These are phyloP conservation scores for Hypoxylon sp. DNA, from an alignment of 2,329 filamentous ascomycete genomes.

Conservation along the genomic window DNA sequence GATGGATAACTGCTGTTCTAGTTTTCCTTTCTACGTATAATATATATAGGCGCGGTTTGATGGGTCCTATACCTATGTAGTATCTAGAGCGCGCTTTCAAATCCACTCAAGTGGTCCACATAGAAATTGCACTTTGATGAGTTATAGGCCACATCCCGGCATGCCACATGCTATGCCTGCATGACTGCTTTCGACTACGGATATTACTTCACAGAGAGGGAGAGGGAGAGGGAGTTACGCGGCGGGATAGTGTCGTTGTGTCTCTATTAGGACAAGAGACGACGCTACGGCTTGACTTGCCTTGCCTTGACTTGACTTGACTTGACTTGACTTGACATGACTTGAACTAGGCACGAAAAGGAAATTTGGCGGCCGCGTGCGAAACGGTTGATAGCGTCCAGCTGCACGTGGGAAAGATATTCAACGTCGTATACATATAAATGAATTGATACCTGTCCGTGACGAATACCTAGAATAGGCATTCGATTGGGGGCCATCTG, in stretches of 20 bases:
- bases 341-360: conserved; percentile 7
- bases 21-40: conserved; percentile 2
- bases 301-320: no score
- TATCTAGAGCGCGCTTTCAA: conserved; percentile 10
- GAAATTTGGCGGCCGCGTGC: conserved; percentile 27
- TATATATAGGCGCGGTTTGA: conserved; percentile 33
- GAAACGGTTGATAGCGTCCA: conserved; percentile 37
- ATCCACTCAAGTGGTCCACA: conserved; percentile 25
- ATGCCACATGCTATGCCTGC: conserved; percentile 41
- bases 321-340: no score
- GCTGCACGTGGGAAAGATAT: conserved; percentile 41
- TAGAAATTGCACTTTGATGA: conserved; percentile 34
- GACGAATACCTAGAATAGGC: conserved; percentile 38
- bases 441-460: conserved; percentile 23
- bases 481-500: conserved; percentile 39
- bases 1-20: conserved; percentile 7
- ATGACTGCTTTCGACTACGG: conserved; percentile 29
- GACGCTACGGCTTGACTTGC: background rate
- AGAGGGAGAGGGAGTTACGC: background rate
- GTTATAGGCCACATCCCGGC: conserved; percentile 30
- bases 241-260: conserved; percentile 5
- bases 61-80: conserved; percentile 19
- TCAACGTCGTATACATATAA: conserved; percentile 40
- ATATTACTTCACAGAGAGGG: conserved; percentile 5
- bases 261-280: conserved; percentile 25